phyloP scores from a whole-genome alignment of 2,329 filamentous ascomycete genomes.

The Eurotiales sp. region DNA sequence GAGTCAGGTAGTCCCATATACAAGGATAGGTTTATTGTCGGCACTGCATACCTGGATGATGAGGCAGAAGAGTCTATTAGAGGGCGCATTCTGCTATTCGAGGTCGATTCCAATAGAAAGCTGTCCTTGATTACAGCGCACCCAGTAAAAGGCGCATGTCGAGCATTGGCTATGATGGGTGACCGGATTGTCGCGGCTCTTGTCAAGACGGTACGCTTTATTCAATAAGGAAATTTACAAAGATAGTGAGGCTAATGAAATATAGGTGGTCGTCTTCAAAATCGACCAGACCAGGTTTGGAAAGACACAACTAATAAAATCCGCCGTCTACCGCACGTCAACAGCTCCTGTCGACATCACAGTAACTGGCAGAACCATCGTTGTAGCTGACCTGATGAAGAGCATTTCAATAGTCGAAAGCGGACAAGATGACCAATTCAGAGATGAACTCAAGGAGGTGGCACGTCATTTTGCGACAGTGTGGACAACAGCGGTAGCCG shows the following conservation, averaged over 20 bases:
- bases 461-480: slow-evolving; percentile 75
- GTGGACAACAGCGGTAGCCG: slow-evolving; percentile 76
- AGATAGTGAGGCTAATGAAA: slow-evolving; percentile 16
- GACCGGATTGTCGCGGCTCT: slow-evolving; percentile 80
- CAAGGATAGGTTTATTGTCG: slow-evolving; percentile 80
- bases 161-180: slow-evolving; percentile 69
- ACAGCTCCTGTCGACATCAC: slow-evolving; percentile 80
- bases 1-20: slow-evolving; percentile 48
- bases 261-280: slow-evolving; percentile 57
- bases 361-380: slow-evolving; percentile 70
- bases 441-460: slow-evolving; percentile 52
- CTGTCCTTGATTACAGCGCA: slow-evolving; percentile 69
- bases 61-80: slow-evolving; percentile 54
- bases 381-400: slow-evolving; percentile 91
- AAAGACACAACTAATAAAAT: slow-evolving; percentile 58
- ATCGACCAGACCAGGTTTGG: slow-evolving; percentile 35
- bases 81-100: slow-evolving; percentile 80
- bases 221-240: background rate
- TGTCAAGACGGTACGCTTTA: slow-evolving; percentile 70
- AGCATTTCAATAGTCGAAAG: slow-evolving; percentile 73
- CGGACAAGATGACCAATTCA: slow-evolving; percentile 37
- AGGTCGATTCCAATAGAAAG: slow-evolving; percentile 66
- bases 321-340: slow-evolving; percentile 73
- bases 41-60: slow-evolving; percentile 73
- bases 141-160: slow-evolving; percentile 72